Evolutionary conservation across 2,329 filamentous ascomycete species (phyloP).

Genomic region (Verticillium tricorpus): DNA sequence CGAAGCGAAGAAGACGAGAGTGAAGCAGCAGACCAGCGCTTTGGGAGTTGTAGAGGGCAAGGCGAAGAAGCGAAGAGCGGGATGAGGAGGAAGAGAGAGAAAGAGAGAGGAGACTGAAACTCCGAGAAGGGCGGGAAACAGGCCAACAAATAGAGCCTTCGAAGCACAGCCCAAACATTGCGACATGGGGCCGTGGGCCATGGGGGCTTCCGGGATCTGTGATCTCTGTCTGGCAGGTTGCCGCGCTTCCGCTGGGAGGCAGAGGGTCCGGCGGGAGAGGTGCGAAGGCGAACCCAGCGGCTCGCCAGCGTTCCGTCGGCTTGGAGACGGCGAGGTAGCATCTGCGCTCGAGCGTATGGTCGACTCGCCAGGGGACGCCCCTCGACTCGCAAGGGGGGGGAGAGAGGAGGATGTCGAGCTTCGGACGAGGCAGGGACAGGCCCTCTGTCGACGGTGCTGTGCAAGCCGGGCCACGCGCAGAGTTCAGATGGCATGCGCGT

Average conservation of each 20-base stretch:
- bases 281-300: neutral
- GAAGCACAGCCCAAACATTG: neutral
- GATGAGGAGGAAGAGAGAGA: conserved; percentile 7
- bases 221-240: neutral
- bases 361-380: neutral
- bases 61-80: conserved; percentile 21
- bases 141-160: neutral
- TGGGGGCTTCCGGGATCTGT: neutral
- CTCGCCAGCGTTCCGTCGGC: neutral
- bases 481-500: conserved; percentile 14
- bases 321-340: neutral
- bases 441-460: neutral
- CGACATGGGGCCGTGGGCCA: neutral
- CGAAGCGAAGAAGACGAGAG: neutral
- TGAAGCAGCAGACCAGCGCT: conserved; percentile 45
- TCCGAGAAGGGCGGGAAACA: conserved; percentile 4
- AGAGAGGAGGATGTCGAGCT: conserved; percentile 2
- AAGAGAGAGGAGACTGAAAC: conserved; percentile 12
- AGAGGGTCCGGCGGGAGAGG: neutral
- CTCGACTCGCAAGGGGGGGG: neutral
- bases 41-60: conserved; percentile 29
- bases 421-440: conserved; percentile 9
- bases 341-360: neutral
- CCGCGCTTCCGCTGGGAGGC: neutral
- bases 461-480: conserved; percentile 3